Percentiles rank a stretch among this genome's conserved stretches.
phyloP scores from a whole-genome alignment of 2,329 filamentous ascomycete genomes.

The Trichoderma endophyticum region DNA sequence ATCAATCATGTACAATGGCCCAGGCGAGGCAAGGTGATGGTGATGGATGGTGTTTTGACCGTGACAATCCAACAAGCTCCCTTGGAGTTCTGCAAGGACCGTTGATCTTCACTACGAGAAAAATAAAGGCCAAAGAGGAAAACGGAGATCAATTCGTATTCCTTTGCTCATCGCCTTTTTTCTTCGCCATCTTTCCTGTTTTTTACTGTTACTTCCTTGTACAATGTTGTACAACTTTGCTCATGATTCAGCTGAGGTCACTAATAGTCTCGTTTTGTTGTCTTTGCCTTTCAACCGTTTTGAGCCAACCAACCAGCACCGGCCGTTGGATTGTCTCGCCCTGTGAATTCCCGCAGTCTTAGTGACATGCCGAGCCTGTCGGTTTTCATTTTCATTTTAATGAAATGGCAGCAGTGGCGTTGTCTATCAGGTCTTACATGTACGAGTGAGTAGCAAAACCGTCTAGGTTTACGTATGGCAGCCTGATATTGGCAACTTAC shows the following conservation, averaged over 20 bases:
- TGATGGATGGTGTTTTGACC: background rate
- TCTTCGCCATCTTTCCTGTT: background rate
- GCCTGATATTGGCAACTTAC: background rate
- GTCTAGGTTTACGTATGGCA: background rate
- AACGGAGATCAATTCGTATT: background rate
- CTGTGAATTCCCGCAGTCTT: slow-evolving; percentile 11
- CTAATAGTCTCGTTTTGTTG: background rate
- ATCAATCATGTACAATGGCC: background rate
- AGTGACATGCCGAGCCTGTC: background rate
- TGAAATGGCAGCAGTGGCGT: background rate
- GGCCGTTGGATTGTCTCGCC: slow-evolving; percentile 1
- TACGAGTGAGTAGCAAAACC: background rate
- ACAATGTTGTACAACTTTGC: background rate
- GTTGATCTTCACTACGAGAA: background rate
- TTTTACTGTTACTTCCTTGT: background rate
- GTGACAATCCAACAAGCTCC: background rate
- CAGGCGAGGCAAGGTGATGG: background rate
- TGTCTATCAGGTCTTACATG: background rate
- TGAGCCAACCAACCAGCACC: background rate
- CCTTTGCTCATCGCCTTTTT: background rate
- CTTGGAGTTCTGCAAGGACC: background rate
- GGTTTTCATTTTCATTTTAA: background rate
- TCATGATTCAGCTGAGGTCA: background rate
- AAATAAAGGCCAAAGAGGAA: background rate
- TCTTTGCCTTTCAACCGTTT: background rate